These are phyloP conservation scores for Cyathus striatus DNA, from an alignment of 768 basidiomycete genomes.

Conservation along the genomic window DNA sequence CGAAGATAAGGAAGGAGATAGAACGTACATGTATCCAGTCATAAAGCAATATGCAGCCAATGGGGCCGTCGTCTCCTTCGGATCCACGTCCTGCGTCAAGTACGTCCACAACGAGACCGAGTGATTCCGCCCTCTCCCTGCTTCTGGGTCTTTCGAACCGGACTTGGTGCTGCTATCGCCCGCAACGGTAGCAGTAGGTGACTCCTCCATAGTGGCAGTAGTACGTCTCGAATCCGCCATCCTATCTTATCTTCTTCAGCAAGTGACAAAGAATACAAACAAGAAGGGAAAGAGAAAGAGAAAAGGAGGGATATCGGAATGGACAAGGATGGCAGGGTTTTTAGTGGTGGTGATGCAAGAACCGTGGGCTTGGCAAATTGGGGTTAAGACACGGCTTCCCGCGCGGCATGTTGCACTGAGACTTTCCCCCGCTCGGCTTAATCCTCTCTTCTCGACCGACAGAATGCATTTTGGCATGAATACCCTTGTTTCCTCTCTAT, in stretches of 20 bases:
- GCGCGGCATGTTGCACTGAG: not conserved
- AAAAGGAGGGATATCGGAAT: too few relatives aligned
- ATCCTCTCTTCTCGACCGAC: not conserved
- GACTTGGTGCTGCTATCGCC: not conserved
- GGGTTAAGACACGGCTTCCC: too few relatives aligned
- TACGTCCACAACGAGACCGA: constrained; percentile 27
- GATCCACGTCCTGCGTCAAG: constrained; percentile 45
- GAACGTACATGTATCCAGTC: constrained; percentile 70
- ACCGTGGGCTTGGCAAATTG: too few relatives aligned
- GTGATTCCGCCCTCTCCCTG: not conserved
- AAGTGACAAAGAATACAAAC: too few relatives aligned
- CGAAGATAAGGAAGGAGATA: not conserved
- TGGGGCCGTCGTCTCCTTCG: constrained; percentile 42
- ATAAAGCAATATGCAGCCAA: constrained; percentile 70
- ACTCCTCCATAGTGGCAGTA: too few relatives aligned
- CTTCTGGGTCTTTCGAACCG: not conserved
- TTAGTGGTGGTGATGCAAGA: too few relatives aligned
- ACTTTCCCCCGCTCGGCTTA: not conserved
- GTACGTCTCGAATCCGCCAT: too few relatives aligned
- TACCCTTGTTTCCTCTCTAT: not conserved
- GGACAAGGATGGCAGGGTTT: too few relatives aligned
- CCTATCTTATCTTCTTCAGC: too few relatives aligned
- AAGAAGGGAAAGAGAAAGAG: too few relatives aligned
- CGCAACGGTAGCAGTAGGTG: not conserved
- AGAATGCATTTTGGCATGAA: not conserved